Base-by-base conservation (phyloP, 169 alveolate species). In the Cryptosporidium ubiquitum region DNA sequence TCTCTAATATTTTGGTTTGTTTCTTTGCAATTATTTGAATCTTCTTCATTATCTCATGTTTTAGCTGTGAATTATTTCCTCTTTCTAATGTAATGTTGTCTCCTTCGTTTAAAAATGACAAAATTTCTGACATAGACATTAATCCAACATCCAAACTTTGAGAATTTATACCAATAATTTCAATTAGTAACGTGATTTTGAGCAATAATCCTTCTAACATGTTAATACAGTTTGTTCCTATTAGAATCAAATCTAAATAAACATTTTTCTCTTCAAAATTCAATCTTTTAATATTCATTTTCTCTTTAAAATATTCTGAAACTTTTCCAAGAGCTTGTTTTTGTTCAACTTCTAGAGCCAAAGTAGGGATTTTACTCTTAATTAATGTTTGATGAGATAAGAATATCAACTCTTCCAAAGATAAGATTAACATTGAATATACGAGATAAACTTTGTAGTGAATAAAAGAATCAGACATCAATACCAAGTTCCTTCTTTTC, bases 321-420 rank as follows among this genome's bases (percentile, higher is more conserved):
- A 55, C 5, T 2, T 14, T 55, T 18, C n/a, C 66, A 3, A 20
- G 5, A 4, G 0, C 20, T 7, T 55, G 3, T 1, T 55, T 2
- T 9, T n/a, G 29, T 26, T 55, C 29, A n/a, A 55, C 66, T 6
- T 14, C 16, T n/a, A 12, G 0, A 7, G 3, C n/a, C 10, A 55
- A 5, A 2, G 5, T 26, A 16, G 39, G 10, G 5, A 2, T 0
- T 7, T 49, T 47, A 12, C 1, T 20, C 14, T 1, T 47, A 12
- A 20, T 9, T 2, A 70, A 26, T 3, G 42, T 18, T 14, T 18
- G 16, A 20, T 49, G 18, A 5, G 68, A 4, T 10, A 47, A 42
- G 5, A 44, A 49, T 42, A 70, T 70, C 31, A 35, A 14, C 66
- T 9, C n/a, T 23, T 70, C 57, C 57, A 70, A 14, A 23, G 84